Base-by-base conservation (phyloP, 352 stramenopile species). In the Globisporangium splendens region DNA sequence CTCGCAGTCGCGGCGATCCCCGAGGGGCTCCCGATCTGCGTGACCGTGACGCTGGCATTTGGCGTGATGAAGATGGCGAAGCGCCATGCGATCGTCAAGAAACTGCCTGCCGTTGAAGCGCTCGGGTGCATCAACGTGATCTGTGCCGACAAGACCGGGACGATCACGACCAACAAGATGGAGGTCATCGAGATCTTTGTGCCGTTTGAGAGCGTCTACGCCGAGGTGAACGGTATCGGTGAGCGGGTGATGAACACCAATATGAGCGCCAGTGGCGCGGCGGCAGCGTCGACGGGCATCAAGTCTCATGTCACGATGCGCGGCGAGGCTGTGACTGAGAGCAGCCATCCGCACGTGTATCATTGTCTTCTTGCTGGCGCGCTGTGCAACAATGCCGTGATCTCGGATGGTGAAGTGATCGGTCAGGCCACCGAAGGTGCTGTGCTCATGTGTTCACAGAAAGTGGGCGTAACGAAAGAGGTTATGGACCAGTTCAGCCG, bases 81-180 rank as follows among this genome's bases (percentile, higher is more conserved):
- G 59, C 73, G 79, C 13, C 77, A 96, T 61, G 84, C 82, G 55
- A 95, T 95, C 22, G 76, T 96, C 28, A 95, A 96, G 67, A 95
- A 96, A 56, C 69, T 96, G 13, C 83, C 88, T 18, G 84, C 92
- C 2, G 76, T 93, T 8, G 74, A 89, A 54, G 83, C 79, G 33
- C 83, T 98, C 60, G 90, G 84, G 8, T 96, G 93, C 53, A 97
- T 96, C 38, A 96, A 95, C 39, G 90, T 98, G 8, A 86, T 96
- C 24, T 98, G 81, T 46, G 84, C 84, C 14, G 95, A 98, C 74
- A 98, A 98, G 76, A 98, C 94, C 2, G 95, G 95, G 14, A 98
- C 95, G 18, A 83, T 98, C 52, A 98, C 93, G 48, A 91, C 80
- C 39, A 92, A 92, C 75, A 83, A 91, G 70, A 94, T 92, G 84